Conservation (phyloP, 148 eudicot species). For the Persicaria maculosa region DNA sequence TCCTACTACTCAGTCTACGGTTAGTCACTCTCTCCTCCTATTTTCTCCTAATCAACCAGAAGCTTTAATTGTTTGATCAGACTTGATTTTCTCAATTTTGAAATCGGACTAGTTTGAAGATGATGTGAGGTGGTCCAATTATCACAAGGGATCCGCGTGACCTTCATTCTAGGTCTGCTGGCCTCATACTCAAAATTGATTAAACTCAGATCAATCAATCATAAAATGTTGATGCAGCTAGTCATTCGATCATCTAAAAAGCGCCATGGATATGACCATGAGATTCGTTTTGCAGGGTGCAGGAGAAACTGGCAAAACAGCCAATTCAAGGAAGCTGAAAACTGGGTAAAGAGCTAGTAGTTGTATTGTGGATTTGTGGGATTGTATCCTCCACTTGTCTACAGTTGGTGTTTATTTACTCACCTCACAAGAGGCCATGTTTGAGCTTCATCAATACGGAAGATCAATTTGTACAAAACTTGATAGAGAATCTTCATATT, state of each 20-base stretch:
- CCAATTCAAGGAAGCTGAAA: background rate
- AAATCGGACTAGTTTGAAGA: background rate
- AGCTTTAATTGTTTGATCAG: background rate
- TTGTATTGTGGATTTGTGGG: background rate
- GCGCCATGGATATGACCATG: background rate
- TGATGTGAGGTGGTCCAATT: too few relatives aligned
- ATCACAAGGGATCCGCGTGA: background rate
- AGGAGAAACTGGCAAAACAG: background rate
- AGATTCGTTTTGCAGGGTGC: background rate
- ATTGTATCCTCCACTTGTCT: too few relatives aligned
- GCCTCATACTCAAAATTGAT: background rate
- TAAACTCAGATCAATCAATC: too few relatives aligned
- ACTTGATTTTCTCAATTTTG: background rate
- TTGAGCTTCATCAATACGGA: too few relatives aligned
- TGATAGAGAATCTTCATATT: too few relatives aligned
- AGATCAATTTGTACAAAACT: too few relatives aligned
- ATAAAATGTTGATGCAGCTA: too few relatives aligned
- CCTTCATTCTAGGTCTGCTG: background rate
- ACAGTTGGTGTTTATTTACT: too few relatives aligned
- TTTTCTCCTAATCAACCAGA: background rate
- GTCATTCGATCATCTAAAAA: background rate
- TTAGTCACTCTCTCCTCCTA: background rate
- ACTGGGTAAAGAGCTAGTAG: background rate
- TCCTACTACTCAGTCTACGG: slow-evolving; percentile 16
- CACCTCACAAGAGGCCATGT: too few relatives aligned